Base-by-base conservation (phyloP, 495 filamentous ascomycete species). In the Podospora comata region DNA sequence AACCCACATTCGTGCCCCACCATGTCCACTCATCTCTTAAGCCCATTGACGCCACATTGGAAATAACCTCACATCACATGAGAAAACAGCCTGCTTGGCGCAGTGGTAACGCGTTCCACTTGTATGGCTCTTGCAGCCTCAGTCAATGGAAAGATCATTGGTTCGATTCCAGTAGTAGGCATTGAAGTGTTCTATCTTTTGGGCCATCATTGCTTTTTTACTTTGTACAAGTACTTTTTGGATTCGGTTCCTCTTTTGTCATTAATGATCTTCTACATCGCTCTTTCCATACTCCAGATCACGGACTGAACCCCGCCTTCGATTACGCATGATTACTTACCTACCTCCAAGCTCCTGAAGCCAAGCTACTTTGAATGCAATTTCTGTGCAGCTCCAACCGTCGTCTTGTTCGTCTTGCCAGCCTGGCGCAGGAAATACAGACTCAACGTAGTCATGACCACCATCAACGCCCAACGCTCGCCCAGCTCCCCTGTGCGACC, bases 401-500 rank as follows among this genome's bases (percentile, higher is more conserved):
- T 60, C 27, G 56, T 13, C 62, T 70, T 72, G 23, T 54, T 67
- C 6, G 67, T 70, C 62, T 67, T 67, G 55, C 67, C 67, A 23
- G 48, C 18, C 28, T 4, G 18, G 5, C 68, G 67, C 9, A 72
- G 44, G 23, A 23, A 64, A n/a, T 60, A 66, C 11, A 71, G 27
- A 19, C 62, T 55, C 30, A 69, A 56, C 3, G 71, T 28, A 11
- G 68, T 73, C 6, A 54, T 57, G 2, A 71, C 60, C 23, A 64
- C 63, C 68, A 71, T 70, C 13, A 73, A 26, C 4, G 62, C 44
- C 71, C 68, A 70, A 23, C 71, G 62, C 7, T 70, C 68, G 6
- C 71, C 66, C 56, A 73, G 39, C 39, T 32, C 62, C 16, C 68
- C 68, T 3, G 58, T 61, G 9, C n/a, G 28, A 7, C 62, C 71